Evolutionary conservation across 441 rosid species (phyloP).

Genomic region (Geranium incanum): DNA sequence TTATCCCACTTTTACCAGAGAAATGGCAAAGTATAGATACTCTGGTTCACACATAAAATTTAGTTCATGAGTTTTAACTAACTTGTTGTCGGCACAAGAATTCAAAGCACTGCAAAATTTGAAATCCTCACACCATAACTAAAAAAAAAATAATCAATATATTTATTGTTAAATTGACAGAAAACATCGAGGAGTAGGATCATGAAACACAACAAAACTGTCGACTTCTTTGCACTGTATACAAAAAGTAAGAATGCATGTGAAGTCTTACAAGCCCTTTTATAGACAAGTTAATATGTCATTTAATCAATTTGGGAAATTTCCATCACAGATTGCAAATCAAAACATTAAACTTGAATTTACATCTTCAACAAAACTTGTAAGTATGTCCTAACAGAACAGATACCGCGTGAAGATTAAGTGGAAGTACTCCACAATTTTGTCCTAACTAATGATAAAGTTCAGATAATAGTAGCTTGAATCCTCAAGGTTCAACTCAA

Average conservation of each 20-base stretch:
- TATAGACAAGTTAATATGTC: neutral
- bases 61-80: constrained; percentile 1
- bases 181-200: neutral
- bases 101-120: constrained; percentile 3
- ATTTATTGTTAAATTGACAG: neutral
- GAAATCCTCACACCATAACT: neutral
- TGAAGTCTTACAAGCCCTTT: neutral
- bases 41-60: neutral
- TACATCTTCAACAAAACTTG: neutral
- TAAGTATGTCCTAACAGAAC: neutral
- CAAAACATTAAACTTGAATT: neutral
- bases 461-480: neutral
- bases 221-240: neutral
- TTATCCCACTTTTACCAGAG: constrained; percentile 5
- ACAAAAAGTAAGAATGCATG: neutral
- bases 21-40: neutral
- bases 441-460: neutral
- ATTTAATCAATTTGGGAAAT: neutral
- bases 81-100: neutral
- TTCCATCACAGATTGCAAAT: neutral
- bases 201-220: neutral
- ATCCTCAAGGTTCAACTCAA: constrained; percentile 9
- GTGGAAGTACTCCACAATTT: neutral
- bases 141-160: neutral
- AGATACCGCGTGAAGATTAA: neutral